Conservation (phyloP, 176 grass and related monocot genomes). For the Pontederia paniculata region DNA sequence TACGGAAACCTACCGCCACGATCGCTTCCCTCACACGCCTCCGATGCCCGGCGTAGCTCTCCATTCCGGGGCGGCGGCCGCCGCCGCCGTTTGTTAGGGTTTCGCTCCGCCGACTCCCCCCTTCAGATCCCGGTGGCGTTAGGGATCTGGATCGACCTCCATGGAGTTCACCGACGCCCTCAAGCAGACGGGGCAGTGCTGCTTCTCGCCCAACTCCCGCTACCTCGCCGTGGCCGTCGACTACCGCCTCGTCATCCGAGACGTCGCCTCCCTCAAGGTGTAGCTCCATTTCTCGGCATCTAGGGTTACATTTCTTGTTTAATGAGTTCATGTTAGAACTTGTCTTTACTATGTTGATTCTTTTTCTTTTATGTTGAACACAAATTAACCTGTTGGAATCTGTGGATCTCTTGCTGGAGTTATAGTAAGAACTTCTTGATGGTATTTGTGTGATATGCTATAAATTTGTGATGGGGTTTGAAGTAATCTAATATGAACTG, state of each 20-base stretch:
- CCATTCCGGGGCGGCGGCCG: background rate
- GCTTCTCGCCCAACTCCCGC: slow-evolving; percentile 75
- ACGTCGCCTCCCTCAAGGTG: slow-evolving; percentile 73
- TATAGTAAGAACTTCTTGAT: slow-evolving; percentile 2
- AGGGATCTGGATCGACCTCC: background rate
- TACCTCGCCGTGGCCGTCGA: slow-evolving; percentile 73
- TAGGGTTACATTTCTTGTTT: background rate
- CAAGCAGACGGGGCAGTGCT: slow-evolving; percentile 80
- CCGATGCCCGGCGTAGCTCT: background rate
- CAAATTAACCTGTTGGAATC: too few relatives aligned
- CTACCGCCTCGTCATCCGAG: slow-evolving; percentile 74
- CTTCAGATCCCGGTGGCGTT: background rate
- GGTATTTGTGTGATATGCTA: slow-evolving; percentile 2
- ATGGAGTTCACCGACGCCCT: slow-evolving; percentile 91
- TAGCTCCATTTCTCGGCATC: background rate
- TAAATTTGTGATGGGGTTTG: background rate
- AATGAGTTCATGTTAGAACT: slow-evolving; percentile 17
- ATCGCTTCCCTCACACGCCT: background rate
- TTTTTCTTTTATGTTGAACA: too few relatives aligned
- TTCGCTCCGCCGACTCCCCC: background rate
- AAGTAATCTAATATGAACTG: background rate
- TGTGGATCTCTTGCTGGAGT: background rate
- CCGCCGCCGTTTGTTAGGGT: background rate
- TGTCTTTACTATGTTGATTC: background rate
- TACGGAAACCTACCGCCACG: too few relatives aligned